These are phyloP conservation scores for Hemileia vastatrix DNA, from an alignment of 1,284 basidiomycete genomes.

Conservation along the genomic window DNA sequence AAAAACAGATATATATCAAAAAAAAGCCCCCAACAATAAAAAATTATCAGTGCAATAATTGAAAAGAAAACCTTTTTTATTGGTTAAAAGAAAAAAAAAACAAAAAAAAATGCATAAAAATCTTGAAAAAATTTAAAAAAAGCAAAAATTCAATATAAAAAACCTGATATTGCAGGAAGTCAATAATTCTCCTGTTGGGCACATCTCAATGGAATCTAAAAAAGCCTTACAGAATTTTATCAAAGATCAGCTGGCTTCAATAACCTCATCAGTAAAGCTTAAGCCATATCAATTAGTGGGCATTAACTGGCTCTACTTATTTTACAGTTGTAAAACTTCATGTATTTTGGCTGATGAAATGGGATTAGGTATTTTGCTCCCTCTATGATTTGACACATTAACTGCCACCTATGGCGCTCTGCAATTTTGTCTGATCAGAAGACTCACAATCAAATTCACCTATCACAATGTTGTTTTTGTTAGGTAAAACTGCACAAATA, in stretches of 20 bases:
- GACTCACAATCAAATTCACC: constrained; percentile 32
- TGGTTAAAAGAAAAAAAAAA: too few relatives aligned
- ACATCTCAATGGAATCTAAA: constrained; percentile 37
- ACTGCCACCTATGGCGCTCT: too few relatives aligned
- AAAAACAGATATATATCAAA: too few relatives aligned
- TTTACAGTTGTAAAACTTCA: constrained; percentile 69
- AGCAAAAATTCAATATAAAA: too few relatives aligned
- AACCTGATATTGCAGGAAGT: constrained; percentile 42
- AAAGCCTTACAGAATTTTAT: constrained; percentile 51
- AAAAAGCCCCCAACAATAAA: too few relatives aligned
- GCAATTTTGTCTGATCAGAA: constrained; percentile 46
- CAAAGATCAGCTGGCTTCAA: constrained; percentile 60
- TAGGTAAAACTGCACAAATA: constrained; percentile 97
- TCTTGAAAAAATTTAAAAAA: too few relatives aligned
- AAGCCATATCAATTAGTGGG: constrained; percentile 97
- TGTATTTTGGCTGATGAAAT: constrained; percentile 98
- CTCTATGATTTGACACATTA: constrained; percentile 3
- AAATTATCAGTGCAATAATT: too few relatives aligned
- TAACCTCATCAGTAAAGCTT: constrained; percentile 63
- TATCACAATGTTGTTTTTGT: too few relatives aligned
- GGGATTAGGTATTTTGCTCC: constrained; percentile 49
- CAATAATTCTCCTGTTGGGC: constrained; percentile 44
- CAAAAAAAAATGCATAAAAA: too few relatives aligned
- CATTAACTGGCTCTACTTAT: constrained; percentile 90
- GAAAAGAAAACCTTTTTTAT: too few relatives aligned